Evolutionary conservation across 2,329 filamentous ascomycete species (phyloP), one percentile per base, ranked within the genome.

Genomic region (Alternaria atra): DNA sequence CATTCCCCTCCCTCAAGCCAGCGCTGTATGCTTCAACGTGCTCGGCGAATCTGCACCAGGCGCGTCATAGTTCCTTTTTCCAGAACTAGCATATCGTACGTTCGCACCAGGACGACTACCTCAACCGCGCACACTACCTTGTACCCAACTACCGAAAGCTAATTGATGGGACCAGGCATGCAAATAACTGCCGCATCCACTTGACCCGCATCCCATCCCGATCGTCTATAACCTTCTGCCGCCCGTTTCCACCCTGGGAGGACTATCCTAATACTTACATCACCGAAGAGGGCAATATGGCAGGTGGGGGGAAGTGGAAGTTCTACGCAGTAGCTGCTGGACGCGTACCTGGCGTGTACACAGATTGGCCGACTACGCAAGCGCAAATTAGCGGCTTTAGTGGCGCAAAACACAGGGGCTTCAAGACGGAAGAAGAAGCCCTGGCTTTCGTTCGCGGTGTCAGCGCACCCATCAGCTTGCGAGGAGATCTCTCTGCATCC

Each of bases 321-420:
- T 90, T 83, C 73, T 90, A 90, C 64, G 88, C 82, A 8, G 86
- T 90, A 2, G 86, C 85, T 65, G 81, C 80, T 47, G 88, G 88
- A 17, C 82, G 83, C 27, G 79, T 82, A 8, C 87, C 88, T 0
- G 87, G 87, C 2, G 86, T 90, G 17, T 90, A 90, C 73, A 85
- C 84, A 5, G 84, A 86, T 55, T 90, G 93, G 93, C 78, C 85
- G 12, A 86, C 89, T 42, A 92, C 91, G 10, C 84, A 90, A 62
- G 83, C 88, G 65, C 91, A 94, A 65, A 92, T 95, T 63, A 87
- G 84, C 32, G 92, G 90, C 2, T 90, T 89, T 73, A 90, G 90
- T 69, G 89, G 88, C 5, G 86, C 87, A 4, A 87, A 85, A 60
- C 87, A 84, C 57, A 81, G 80, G 68, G 75, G 74, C 7, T 85